phyloP scores from a whole-genome alignment of 257 asterid genomes.

The Prunella vulgaris region DNA sequence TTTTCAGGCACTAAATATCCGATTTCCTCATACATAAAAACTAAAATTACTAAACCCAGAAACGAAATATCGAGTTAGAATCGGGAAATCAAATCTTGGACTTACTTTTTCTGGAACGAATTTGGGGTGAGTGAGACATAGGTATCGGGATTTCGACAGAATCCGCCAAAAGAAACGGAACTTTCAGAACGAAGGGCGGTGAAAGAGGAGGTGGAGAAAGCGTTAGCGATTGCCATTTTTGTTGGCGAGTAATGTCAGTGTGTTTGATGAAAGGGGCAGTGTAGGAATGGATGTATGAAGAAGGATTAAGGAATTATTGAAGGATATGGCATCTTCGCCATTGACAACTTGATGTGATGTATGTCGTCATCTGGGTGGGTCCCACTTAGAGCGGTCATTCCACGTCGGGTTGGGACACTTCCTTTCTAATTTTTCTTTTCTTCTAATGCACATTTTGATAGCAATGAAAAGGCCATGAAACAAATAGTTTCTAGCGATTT shows the following conservation, averaged over 20 bases:
- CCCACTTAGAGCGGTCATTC: not conserved
- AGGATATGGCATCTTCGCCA: not conserved
- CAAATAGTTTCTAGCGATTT: no score
- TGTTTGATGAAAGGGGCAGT: slow-evolving; percentile 3
- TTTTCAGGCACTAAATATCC: not conserved
- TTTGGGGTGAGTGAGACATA: slow-evolving; percentile 14
- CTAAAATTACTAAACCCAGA: slow-evolving; percentile 15
- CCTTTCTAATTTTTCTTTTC: no score
- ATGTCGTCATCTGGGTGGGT: slow-evolving; percentile 18
- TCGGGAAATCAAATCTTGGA: not conserved
- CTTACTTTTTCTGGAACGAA: slow-evolving; percentile 35
- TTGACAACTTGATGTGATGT: slow-evolving; percentile 9
- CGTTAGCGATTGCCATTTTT: slow-evolving; percentile 51
- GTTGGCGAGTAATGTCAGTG: slow-evolving; percentile 13
- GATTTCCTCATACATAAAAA: not conserved
- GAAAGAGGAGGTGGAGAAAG: slow-evolving; percentile 37
- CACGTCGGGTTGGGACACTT: slow-evolving; percentile 31
- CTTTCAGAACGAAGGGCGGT: slow-evolving; percentile 31
- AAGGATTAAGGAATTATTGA: slow-evolving; percentile 25
- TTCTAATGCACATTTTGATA: no score
- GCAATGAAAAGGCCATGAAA: no score
- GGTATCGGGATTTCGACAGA: slow-evolving; percentile 5
- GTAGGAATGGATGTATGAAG: not conserved
- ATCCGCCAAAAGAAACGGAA: slow-evolving; percentile 8
- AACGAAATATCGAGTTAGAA: not conserved